A percentile compares a stretch with the other conserved stretches of the same genome.
These are phyloP conservation scores for Passiflora organensis DNA, from an alignment of 345 rosid species.

Conservation along the genomic window DNA sequence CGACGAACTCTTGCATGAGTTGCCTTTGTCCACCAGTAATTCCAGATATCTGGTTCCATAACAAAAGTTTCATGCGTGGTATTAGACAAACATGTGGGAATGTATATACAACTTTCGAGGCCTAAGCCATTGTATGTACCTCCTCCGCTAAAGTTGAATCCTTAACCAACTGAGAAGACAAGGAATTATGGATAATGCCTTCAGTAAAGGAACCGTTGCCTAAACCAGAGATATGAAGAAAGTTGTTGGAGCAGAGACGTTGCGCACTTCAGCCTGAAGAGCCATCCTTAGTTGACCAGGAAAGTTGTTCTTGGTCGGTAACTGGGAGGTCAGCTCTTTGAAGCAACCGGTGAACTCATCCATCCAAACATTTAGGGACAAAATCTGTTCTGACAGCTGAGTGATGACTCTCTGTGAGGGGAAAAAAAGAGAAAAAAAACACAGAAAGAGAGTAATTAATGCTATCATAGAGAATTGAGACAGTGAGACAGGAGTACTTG, in stretches of 20 bases:
- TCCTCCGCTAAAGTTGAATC: slow-evolving; percentile 77
- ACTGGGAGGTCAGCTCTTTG: slow-evolving; percentile 72
- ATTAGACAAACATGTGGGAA: no score
- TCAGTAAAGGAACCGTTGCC: slow-evolving; percentile 72
- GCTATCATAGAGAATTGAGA: no score
- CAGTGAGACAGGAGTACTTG: slow-evolving; percentile 35
- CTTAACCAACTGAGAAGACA: slow-evolving; percentile 71
- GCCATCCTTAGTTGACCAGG: slow-evolving; percentile 62
- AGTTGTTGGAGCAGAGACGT: slow-evolving; percentile 80
- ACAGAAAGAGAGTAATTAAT: not conserved
- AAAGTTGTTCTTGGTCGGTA: slow-evolving; percentile 43
- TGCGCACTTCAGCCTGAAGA: slow-evolving; percentile 56
- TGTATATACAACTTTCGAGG: no score
- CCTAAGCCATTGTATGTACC: slow-evolving; percentile 37
- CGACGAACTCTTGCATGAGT: slow-evolving; percentile 66
- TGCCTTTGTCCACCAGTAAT: slow-evolving; percentile 71
- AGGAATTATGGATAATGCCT: slow-evolving; percentile 62
- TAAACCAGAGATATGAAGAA: slow-evolving; percentile 72
- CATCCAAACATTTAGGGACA: slow-evolving; percentile 78
- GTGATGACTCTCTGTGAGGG: slow-evolving; percentile 51
- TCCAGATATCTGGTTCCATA: slow-evolving; percentile 46
- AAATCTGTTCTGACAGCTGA: slow-evolving; percentile 90
- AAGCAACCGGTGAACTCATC: slow-evolving; percentile 73
- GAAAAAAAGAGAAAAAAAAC: not conserved
- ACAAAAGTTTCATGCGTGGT: not conserved